Evolutionary conservation across 2,329 filamentous ascomycete genomes (phyloP).

Genomic region (Davidsoniella virescens): DNA sequence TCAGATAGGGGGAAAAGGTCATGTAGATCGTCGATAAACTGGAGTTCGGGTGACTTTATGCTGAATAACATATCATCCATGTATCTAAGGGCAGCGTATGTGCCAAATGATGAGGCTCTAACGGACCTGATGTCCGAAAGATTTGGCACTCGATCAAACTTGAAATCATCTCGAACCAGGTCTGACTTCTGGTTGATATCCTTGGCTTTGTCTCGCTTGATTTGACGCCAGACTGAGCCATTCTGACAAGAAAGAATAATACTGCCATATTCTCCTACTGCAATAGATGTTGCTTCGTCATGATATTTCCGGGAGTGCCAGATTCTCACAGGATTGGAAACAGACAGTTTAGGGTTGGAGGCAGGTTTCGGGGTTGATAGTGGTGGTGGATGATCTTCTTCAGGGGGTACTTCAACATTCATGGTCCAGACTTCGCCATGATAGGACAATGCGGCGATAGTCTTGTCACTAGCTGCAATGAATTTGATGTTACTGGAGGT

Average conservation of each 20-base stretch:
- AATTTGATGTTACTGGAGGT: slow-evolving; percentile 45
- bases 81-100: slow-evolving; percentile 64
- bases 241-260: slow-evolving; percentile 88
- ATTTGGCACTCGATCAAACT: slow-evolving; percentile 80
- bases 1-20: no score
- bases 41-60: no score
- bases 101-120: slow-evolving; percentile 74
- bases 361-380: slow-evolving; percentile 75
- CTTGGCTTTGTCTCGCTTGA: slow-evolving; percentile 69
- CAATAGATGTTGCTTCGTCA: slow-evolving; percentile 62
- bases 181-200: slow-evolving; percentile 37
- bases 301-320: slow-evolving; percentile 74
- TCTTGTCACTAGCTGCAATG: slow-evolving; percentile 74
- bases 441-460: slow-evolving; percentile 72
- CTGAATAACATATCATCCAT: no score
- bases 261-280: slow-evolving; percentile 80
- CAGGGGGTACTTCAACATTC: slow-evolving; percentile 53
- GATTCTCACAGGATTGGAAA: slow-evolving; percentile 63
- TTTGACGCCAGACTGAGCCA: slow-evolving; percentile 81
- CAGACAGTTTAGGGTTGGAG: slow-evolving; percentile 68
- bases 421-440: slow-evolving; percentile 82
- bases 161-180: slow-evolving; percentile 70
- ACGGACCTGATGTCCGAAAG: slow-evolving; percentile 74
- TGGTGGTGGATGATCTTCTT: slow-evolving; percentile 40
- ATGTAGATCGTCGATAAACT: no score